These are phyloP conservation scores for Metschnikowia henanensis DNA, from an alignment of 805 yeast genomes.

Conservation along the genomic window DNA sequence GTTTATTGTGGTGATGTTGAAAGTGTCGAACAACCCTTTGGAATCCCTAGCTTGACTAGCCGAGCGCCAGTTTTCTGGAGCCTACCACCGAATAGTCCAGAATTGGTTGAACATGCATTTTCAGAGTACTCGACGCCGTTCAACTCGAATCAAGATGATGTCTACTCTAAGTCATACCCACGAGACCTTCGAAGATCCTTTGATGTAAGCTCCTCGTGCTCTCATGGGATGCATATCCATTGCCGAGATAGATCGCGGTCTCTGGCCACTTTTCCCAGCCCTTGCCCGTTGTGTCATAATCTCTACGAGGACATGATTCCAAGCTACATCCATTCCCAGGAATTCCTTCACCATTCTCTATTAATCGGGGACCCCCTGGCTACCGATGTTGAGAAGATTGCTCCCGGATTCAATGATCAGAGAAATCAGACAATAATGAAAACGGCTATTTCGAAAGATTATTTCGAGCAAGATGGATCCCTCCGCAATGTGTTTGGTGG, in stretches of 20 bases:
- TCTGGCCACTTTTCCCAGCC: slow-evolving; percentile 36
- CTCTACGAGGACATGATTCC: slow-evolving; percentile 27
- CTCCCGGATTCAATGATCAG: neutral
- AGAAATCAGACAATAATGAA: neutral
- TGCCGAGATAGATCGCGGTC: slow-evolving; percentile 35
- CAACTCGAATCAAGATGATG: slow-evolving; percentile 19
- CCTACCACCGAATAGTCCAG: slow-evolving; percentile 29
- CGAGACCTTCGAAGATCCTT: slow-evolving; percentile 21
- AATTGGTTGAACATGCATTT: slow-evolving; percentile 22
- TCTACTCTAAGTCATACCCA: slow-evolving; percentile 8
- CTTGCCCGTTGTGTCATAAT: slow-evolving; percentile 56
- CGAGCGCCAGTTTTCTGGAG: slow-evolving; percentile 51
- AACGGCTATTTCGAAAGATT: neutral
- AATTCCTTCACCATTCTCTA: neutral
- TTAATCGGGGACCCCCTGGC: slow-evolving; percentile 2
- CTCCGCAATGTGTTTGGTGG: neutral
- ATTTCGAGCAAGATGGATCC: slow-evolving; percentile 2
- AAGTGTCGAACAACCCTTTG: slow-evolving; percentile 46
- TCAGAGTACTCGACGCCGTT: slow-evolving; percentile 10
- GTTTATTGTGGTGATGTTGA: slow-evolving; percentile 27
- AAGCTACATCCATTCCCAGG: neutral
- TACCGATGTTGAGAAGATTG: neutral
- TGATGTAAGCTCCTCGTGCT: slow-evolving; percentile 31
- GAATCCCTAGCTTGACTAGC: slow-evolving; percentile 54
- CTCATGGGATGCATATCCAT: slow-evolving; percentile 51